phyloP scores from a whole-genome alignment of 495 filamentous ascomycete genomes.

The Tuber aestivum region DNA sequence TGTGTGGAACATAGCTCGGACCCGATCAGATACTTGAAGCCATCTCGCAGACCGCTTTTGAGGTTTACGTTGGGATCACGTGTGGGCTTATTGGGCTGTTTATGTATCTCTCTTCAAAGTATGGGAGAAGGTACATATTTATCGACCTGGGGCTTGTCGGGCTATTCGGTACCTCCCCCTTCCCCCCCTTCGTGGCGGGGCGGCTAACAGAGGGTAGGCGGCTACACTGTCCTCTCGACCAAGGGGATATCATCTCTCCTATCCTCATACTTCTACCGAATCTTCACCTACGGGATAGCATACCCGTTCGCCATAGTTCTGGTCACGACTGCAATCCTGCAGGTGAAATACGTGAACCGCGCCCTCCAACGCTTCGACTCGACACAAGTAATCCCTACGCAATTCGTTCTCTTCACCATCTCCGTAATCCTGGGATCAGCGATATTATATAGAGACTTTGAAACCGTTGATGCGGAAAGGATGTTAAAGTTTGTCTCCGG shows the following conservation, averaged over 20 bases:
- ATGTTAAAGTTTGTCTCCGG: conserved; percentile 81
- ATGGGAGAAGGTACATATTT: conserved; percentile 76
- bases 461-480: conserved; percentile 62
- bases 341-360: conserved; percentile 93
- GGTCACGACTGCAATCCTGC: conserved; percentile 78
- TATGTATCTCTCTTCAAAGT: conserved; percentile 73
- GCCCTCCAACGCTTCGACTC: conserved; percentile 92
- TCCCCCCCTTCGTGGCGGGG: conserved; percentile 11
- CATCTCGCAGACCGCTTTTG: conserved; percentile 84
- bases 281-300: conserved; percentile 83
- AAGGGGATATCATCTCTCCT: conserved; percentile 94
- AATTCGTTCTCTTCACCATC: conserved; percentile 94
- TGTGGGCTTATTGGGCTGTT: conserved; percentile 62
- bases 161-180: conserved; percentile 61
- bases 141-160: conserved; percentile 91
- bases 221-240: conserved; percentile 90
- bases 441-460: conserved; percentile 87
- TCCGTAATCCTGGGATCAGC: conserved; percentile 93
- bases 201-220: conserved; percentile 55
- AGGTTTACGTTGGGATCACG: conserved; percentile 78
- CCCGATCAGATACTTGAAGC: conserved; percentile 84
- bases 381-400: conserved; percentile 92
- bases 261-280: conserved; percentile 77
- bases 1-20: conserved; percentile 52
- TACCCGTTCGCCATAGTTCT: conserved; percentile 75